A percentile compares a stretch with the other conserved stretches of the same genome.
These are phyloP conservation scores for Triticum monococcum DNA, from an alignment of 176 grass and related monocot species.

Conservation along the genomic window DNA sequence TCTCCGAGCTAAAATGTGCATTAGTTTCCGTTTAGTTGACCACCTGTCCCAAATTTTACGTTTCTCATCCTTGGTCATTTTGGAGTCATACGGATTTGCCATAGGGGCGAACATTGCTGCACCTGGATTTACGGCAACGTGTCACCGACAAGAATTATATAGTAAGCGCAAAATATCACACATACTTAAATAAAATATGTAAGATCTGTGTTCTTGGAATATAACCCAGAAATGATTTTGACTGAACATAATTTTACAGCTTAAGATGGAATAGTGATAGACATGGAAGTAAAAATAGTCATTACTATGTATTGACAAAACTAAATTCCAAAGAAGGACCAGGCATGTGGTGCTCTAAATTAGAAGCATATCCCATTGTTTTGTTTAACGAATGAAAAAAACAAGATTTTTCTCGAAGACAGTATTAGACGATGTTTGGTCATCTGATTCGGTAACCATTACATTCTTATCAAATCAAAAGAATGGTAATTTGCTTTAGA, in stretches of 20 bases:
- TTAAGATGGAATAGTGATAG: constrained; percentile 15
- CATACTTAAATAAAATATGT: not conserved
- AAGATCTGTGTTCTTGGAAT: not conserved
- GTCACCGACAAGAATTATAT: constrained; percentile 4
- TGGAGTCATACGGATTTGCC: constrained; percentile 86
- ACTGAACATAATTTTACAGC: not conserved
- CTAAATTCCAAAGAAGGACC: not conserved
- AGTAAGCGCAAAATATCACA: not conserved
- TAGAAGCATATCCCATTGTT: not conserved
- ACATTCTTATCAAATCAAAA: constrained; percentile 21
- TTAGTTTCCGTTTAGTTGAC: constrained; percentile 76
- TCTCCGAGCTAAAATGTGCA: constrained; percentile 89
- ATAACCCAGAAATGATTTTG: not conserved
- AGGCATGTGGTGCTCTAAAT: not conserved
- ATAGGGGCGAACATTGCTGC: constrained; percentile 94
- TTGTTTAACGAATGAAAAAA: not conserved
- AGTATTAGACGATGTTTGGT: not conserved
- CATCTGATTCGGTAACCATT: not conserved
- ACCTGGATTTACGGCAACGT: constrained; percentile 47
- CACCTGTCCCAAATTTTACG: constrained; percentile 83
- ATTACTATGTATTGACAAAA: not conserved
- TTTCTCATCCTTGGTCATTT: constrained; percentile 88
- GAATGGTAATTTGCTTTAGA: not conserved
- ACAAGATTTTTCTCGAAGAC: not conserved
- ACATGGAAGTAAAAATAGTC: not conserved